These are phyloP conservation scores for Diaporthe ilicicola DNA, from an alignment of 2,329 filamentous ascomycete species.

Conservation along the genomic window DNA sequence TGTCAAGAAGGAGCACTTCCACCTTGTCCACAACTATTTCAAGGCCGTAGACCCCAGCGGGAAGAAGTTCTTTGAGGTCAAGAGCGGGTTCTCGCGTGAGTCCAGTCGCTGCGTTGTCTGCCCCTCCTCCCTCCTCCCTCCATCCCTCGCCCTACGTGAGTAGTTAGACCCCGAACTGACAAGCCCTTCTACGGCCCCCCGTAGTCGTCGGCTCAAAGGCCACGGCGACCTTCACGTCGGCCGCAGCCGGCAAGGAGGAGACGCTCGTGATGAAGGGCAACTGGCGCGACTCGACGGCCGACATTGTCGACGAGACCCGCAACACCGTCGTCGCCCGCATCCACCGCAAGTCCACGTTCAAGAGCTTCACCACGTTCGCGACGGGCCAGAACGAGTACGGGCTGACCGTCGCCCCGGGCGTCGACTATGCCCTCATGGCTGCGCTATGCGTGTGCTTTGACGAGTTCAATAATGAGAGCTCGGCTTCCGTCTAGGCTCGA, in stretches of 20 bases:
- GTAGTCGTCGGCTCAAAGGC: constrained; percentile 63
- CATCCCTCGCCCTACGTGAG: too few relatives aligned
- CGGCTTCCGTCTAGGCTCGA: neutral
- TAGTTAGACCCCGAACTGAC: neutral
- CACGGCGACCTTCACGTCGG: constrained; percentile 59
- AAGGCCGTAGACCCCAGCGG: constrained; percentile 55
- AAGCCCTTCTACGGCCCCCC: neutral
- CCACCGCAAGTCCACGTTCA: constrained; percentile 60
- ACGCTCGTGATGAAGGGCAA: constrained; percentile 67
- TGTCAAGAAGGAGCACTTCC: constrained; percentile 61
- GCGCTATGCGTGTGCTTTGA: constrained; percentile 75
- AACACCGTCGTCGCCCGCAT: constrained; percentile 65
- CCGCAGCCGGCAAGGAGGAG: constrained; percentile 53
- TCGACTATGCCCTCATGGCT: constrained; percentile 71
- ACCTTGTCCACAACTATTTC: constrained; percentile 59
- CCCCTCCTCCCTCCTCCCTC: neutral
- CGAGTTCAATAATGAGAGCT: constrained; percentile 65
- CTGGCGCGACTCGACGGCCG: constrained; percentile 64
- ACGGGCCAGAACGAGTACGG: constrained; percentile 72
- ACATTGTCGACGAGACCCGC: constrained; percentile 62
- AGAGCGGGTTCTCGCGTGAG: constrained; percentile 62
- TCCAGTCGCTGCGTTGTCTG: constrained; percentile 33
- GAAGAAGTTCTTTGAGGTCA: constrained; percentile 62
- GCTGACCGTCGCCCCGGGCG: constrained; percentile 68
- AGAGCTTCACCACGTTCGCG: constrained; percentile 63